Percentiles rank a stretch among this genome's conserved stretches.
Conservation (phyloP, 192 early-diverging fungal species). For the Coemansia pectinata region DNA sequence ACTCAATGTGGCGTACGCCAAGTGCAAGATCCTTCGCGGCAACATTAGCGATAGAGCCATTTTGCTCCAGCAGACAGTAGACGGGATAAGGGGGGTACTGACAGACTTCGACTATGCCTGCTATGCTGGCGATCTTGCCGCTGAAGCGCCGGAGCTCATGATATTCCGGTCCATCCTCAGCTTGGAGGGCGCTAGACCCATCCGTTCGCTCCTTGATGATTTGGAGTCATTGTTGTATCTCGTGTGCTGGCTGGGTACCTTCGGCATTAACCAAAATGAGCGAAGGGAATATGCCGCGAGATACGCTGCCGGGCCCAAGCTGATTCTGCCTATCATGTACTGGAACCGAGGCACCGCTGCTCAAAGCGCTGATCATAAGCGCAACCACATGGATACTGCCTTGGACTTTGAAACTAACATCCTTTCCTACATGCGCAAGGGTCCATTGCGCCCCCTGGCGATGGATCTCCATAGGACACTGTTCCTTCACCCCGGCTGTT, state of each 20-base stretch:
- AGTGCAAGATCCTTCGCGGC: background rate
- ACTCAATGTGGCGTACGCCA: background rate
- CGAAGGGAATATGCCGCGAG: background rate
- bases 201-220: background rate
- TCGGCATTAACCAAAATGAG: background rate
- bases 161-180: constrained; percentile 30
- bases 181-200: background rate
- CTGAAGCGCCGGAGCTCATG: background rate
- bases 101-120: background rate
- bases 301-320: background rate
- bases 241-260: background rate
- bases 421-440: background rate
- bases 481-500: background rate
- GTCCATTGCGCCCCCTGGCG: background rate
- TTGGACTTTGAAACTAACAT: background rate
- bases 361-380: background rate
- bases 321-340: background rate
- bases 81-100: background rate
- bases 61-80: background rate
- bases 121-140: background rate
- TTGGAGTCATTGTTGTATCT: background rate
- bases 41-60: background rate
- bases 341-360: background rate
- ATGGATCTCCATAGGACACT: background rate
- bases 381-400: background rate